Evolutionary conservation across 768 basidiomycete species (phyloP).

Genomic region (Lentinus tigrinus): DNA sequence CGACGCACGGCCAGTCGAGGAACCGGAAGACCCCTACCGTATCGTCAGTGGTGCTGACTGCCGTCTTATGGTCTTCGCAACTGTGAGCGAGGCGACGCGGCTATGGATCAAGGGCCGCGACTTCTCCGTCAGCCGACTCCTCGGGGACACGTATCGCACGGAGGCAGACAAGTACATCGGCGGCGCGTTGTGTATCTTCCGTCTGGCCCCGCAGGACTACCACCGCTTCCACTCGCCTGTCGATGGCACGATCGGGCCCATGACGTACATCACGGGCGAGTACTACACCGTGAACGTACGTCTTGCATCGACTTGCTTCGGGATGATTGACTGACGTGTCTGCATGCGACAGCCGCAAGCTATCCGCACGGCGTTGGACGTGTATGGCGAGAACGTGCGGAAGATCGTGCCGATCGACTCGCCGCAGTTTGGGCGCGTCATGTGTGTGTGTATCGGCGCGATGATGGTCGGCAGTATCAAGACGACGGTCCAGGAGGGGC

Average conservation of each 20-base stretch:
- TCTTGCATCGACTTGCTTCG: slow-evolving; percentile 4
- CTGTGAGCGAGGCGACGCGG: slow-evolving; percentile 78
- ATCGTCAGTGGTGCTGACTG: slow-evolving; percentile 93
- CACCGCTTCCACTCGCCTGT: slow-evolving; percentile 92
- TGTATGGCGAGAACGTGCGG: slow-evolving; percentile 92
- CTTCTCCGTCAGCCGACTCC: slow-evolving; percentile 75
- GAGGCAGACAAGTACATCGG: slow-evolving; percentile 71
- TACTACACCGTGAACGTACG: slow-evolving; percentile 94
- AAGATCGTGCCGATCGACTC: slow-evolving; percentile 93
- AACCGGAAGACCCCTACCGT: slow-evolving; percentile 69
- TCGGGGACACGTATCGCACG: slow-evolving; percentile 75
- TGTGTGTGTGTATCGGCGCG: slow-evolving; percentile 89
- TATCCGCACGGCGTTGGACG: slow-evolving; percentile 84
- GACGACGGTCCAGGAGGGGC: slow-evolving; percentile 84
- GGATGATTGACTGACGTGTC: neutral
- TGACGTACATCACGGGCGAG: slow-evolving; percentile 83
- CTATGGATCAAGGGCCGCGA: slow-evolving; percentile 98
- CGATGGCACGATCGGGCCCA: slow-evolving; percentile 78
- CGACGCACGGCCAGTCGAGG: slow-evolving; percentile 71
- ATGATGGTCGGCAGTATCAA: slow-evolving; percentile 95
- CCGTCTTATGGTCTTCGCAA: slow-evolving; percentile 92
- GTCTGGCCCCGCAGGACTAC: slow-evolving; percentile 93
- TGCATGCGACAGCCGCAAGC: slow-evolving; percentile 72
- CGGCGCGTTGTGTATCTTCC: slow-evolving; percentile 86
- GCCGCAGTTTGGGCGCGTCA: slow-evolving; percentile 85